A percentile compares a stretch with the other conserved stretches of the same genome.
Conservation (phyloP, 73 alveolate species). For the Tetrahymena thermophila region DNA sequence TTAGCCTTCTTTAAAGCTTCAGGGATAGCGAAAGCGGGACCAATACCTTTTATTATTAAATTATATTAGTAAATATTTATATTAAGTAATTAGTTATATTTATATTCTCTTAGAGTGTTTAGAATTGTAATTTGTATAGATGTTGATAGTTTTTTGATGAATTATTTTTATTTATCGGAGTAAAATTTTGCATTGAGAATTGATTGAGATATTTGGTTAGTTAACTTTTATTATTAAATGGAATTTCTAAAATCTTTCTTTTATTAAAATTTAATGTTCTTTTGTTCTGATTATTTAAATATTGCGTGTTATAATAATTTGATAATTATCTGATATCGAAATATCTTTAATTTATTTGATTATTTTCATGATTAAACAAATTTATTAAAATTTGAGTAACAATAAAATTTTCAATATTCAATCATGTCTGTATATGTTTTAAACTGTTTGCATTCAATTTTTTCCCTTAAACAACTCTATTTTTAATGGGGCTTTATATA, state of each 20-base stretch:
- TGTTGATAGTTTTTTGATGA: no score
- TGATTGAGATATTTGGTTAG: no score
- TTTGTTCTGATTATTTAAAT: not conserved
- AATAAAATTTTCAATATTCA: no score
- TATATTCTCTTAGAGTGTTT: no score
- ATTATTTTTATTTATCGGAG: no score
- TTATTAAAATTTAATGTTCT: not conserved
- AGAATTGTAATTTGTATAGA: no score
- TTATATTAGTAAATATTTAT: not conserved
- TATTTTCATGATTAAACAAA: not conserved
- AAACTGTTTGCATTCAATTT: not conserved
- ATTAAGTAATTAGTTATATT: no score
- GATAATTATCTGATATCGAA: not conserved
- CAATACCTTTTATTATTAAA: conserved; percentile 47
- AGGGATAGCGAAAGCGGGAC: conserved; percentile 99
- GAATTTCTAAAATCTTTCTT: not conserved
- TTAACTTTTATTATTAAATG: no score
- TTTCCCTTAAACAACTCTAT: not conserved
- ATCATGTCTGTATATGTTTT: no score
- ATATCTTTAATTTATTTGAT: not conserved
- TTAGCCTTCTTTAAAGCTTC: conserved; percentile 89
- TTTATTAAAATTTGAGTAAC: not conserved
- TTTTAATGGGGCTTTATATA: not conserved
- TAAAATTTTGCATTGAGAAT: no score
- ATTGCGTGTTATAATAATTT: not conserved